phyloP scores from a whole-genome alignment of 2,329 filamentous ascomycete species.

The Scortechinia acanthostroma region DNA sequence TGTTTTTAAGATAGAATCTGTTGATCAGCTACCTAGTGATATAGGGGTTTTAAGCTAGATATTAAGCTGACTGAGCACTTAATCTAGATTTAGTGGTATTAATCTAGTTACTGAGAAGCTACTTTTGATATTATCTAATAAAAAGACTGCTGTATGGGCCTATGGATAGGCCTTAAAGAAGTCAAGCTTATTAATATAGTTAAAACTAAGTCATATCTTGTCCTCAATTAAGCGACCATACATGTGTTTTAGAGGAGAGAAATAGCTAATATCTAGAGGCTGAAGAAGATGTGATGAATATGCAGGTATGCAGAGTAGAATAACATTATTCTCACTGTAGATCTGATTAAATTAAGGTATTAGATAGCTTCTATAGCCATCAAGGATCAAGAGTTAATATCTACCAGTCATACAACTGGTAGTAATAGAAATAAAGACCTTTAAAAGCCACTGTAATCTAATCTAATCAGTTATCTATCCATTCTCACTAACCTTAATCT shows the following conservation, averaged over 20 bases:
- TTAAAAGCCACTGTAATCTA: neutral
- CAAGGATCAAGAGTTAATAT: slow-evolving; percentile 20
- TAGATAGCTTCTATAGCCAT: slow-evolving; percentile 20
- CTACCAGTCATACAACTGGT: slow-evolving; percentile 24
- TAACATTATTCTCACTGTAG: slow-evolving; percentile 18
- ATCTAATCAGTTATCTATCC: slow-evolving; percentile 1
- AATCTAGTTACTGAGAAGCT: neutral
- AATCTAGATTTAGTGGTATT: neutral
- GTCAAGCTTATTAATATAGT: slow-evolving; percentile 13
- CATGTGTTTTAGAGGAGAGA: slow-evolving; percentile 14
- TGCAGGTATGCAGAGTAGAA: slow-evolving; percentile 18
- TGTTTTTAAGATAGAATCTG: too few relatives aligned
- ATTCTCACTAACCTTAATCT: neutral
- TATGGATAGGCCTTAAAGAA: slow-evolving; percentile 10
- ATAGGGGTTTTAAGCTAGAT: neutral
- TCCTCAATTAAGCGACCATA: slow-evolving; percentile 14
- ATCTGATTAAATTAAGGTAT: slow-evolving; percentile 17
- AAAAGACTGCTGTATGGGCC: neutral
- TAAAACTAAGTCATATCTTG: slow-evolving; percentile 10
- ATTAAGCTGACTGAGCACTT: neutral
- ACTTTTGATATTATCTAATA: neutral
- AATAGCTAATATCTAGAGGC: slow-evolving; percentile 21
- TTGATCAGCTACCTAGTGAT: too few relatives aligned
- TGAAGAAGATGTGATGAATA: slow-evolving; percentile 22
- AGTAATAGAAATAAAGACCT: neutral